Evolutionary conservation across 225 moss, liverwort and hornwort genomes (phyloP).

Genomic region (Takakia lepidozioides): DNA sequence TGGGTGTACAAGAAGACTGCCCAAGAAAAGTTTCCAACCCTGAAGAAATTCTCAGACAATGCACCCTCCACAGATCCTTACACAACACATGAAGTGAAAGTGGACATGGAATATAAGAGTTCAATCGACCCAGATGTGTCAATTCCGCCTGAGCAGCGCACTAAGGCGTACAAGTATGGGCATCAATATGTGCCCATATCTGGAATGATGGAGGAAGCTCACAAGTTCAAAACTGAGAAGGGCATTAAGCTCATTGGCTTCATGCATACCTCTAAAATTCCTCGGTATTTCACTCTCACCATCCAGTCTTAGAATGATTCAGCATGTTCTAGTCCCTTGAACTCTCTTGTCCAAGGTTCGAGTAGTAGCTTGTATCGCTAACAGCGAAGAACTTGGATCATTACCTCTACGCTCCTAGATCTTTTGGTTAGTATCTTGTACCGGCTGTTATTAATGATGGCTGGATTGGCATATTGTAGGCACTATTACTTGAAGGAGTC

Average conservation of each 20-base stretch:
- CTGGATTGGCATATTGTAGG: constrained; percentile 34
- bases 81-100: constrained; percentile 63
- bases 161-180: constrained; percentile 96
- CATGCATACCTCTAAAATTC: constrained; percentile 59
- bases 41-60: constrained; percentile 77
- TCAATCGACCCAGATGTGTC: constrained; percentile 44
- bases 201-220: constrained; percentile 42
- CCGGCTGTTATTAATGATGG: too few species aligned
- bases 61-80: constrained; percentile 33
- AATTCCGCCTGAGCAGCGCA: constrained; percentile 82
- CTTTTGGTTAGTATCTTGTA: neutral
- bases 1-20: constrained; percentile 97
- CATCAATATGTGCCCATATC: constrained; percentile 80
- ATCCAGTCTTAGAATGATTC: too few species aligned
- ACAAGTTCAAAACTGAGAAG: constrained; percentile 77
- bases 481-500: constrained; percentile 89
- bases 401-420: too few species aligned
- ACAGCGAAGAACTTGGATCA: too few species aligned
- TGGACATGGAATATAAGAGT: constrained; percentile 70
- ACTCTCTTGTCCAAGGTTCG: too few species aligned
- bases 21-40: constrained; percentile 64
- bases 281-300: constrained; percentile 66
- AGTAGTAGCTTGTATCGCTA: neutral
- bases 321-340: too few species aligned
- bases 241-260: constrained; percentile 78